Base-by-base conservation (phyloP, 179 eudicot species). In the Patellifolia procumbens region DNA sequence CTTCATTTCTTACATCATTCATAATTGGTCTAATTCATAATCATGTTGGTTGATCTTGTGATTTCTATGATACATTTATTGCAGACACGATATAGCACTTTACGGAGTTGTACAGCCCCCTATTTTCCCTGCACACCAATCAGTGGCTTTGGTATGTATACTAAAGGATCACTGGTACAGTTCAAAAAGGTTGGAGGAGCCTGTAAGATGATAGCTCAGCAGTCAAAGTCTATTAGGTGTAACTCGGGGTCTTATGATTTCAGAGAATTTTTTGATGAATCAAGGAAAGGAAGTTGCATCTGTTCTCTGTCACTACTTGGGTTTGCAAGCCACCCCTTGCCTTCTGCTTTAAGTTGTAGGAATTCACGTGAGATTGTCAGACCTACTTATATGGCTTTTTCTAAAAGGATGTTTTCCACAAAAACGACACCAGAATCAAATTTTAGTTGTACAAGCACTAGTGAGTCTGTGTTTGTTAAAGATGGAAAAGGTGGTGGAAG, bases 351-450 rank as follows among this genome's bases (percentile, higher is more conserved):
- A 34, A 73, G 77, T 74, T 68, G 43, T 79, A 79, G 87, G 78
- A 76, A 73, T 51, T 73, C 78, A 69, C 60, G 79, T 80, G 79
- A 75, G 77, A 56, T 56, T 62, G 67, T 72, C 72, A 62, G 82
- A 66, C 70, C 80, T 76, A 69, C 68, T 78, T 60, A 56, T 76
- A 84, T 76, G 37, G 80, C 71, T 43, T 72, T 79, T 80, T 66
- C 82, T 42, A 85, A 59, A 81, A 89, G 91, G 80, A 67, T 78
- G 49, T 88, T 90, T 70, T 89, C 91, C 74, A 45, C 79, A 58
- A 77, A 80, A 35, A 74, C 78, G 45, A 78, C 43, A 37, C 49
- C 78, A 49, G 71, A 68, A 46, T 74, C 68, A n/a, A 56, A 58
- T 52, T 35, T 72, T 48, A 15, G 62, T 73, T 74, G 39, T 70